These are phyloP conservation scores for Harrya chromipes DNA, from an alignment of 768 basidiomycete species.

Conservation along the genomic window DNA sequence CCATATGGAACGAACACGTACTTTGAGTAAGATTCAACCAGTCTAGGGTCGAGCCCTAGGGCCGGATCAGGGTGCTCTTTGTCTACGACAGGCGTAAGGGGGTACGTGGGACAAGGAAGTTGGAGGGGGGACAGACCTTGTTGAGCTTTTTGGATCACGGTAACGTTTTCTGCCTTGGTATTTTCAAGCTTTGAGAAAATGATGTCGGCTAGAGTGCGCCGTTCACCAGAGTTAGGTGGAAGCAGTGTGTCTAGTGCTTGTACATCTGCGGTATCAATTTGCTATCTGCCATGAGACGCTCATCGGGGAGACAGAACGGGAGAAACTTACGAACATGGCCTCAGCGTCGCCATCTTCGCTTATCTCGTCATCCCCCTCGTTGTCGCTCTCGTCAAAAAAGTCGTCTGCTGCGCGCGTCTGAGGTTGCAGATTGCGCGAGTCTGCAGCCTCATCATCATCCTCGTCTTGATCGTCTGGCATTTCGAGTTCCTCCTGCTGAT, in stretches of 20 bases:
- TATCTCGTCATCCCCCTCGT: conserved; percentile 25
- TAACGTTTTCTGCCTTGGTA: conserved; percentile 50
- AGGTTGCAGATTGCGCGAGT: conserved; percentile 26
- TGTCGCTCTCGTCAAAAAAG: conserved; percentile 57
- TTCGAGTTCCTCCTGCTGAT: conserved; percentile 89
- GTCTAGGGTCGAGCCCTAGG: conserved; percentile 84
- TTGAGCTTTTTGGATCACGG: conserved; percentile 56
- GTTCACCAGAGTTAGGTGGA: conserved; percentile 70
- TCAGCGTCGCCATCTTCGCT: conserved; percentile 44
- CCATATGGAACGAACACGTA: conserved; percentile 38
- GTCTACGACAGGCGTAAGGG: conserved; percentile 32
- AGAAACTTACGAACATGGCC: conserved; percentile 53
- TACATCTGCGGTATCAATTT: conserved; percentile 90
- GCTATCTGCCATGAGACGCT: conserved; percentile 38
- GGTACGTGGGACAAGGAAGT: not conserved
- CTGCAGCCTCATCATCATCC: conserved; percentile 33
- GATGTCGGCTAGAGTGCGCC: conserved; percentile 91
- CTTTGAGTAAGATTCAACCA: conserved; percentile 94
- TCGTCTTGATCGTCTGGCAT: conserved; percentile 57
- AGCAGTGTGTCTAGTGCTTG: conserved; percentile 79
- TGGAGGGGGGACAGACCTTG: conserved; percentile 41
- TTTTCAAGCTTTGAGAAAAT: conserved; percentile 91
- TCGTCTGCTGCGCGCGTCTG: conserved; percentile 37
- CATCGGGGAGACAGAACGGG: conserved; percentile 1
- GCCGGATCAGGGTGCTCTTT: conserved; percentile 70